These are phyloP conservation scores for Porogramme epimiltina DNA, from an alignment of 1,284 basidiomycete genomes.

Conservation along the genomic window DNA sequence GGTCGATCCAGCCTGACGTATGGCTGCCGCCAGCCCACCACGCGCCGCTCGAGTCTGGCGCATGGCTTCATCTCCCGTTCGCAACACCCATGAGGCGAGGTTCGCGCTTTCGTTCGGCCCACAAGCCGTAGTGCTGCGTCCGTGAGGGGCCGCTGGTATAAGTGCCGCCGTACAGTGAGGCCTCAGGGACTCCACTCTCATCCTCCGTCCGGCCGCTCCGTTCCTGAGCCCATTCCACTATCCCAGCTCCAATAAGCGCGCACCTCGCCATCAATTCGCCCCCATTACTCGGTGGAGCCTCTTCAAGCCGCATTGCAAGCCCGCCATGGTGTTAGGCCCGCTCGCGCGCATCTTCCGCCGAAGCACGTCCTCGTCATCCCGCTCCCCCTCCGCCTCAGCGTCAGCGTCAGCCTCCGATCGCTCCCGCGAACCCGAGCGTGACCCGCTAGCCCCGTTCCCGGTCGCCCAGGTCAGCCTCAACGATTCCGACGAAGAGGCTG, in stretches of 20 bases:
- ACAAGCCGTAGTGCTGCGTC: background rate
- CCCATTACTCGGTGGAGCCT: no score
- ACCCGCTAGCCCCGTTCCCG: constrained; percentile 2
- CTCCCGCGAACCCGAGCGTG: constrained; percentile 5
- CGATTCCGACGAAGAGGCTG: constrained; percentile 1
- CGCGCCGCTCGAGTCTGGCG: background rate
- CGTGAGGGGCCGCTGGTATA: background rate
- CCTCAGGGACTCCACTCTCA: background rate
- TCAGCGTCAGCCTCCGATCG: constrained; percentile 6
- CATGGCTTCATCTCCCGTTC: background rate
- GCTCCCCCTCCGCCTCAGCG: background rate
- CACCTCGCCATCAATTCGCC: no score
- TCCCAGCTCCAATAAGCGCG: no score
- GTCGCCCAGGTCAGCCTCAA: constrained; percentile 3
- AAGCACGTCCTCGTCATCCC: background rate
- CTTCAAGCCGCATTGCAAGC: background rate
- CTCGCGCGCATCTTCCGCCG: constrained; percentile 26
- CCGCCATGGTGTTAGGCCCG: constrained; percentile 19
- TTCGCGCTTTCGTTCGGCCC: background rate
- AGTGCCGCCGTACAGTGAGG: background rate
- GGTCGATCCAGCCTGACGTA: no score
- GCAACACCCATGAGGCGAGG: constrained; percentile 1
- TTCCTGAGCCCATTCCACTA: no score
- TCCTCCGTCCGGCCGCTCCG: background rate
- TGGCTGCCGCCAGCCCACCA: no score